Conservation (phyloP, 2,329 filamentous ascomycete genomes). For the Talaromyces sp. region DNA sequence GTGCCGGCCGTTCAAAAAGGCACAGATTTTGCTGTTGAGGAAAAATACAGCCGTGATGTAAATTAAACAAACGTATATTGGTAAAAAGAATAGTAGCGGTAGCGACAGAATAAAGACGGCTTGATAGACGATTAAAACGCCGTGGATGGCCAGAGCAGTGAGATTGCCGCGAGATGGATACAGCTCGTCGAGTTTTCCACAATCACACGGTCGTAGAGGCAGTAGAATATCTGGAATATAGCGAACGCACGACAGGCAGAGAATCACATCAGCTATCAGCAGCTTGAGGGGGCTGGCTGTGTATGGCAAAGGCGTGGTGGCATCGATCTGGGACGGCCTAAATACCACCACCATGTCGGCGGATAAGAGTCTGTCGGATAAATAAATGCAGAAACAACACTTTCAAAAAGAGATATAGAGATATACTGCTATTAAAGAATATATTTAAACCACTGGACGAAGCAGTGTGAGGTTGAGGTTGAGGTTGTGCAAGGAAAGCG, state of each 20-base stretch:
- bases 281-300: slow-evolving; percentile 35
- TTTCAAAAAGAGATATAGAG: neutral
- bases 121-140: slow-evolving; percentile 55
- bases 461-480: neutral
- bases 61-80: slow-evolving; percentile 17
- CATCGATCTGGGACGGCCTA: slow-evolving; percentile 8
- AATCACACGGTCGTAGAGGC: slow-evolving; percentile 50
- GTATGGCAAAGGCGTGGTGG: slow-evolving; percentile 25
- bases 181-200: slow-evolving; percentile 57
- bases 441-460: neutral
- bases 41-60: neutral
- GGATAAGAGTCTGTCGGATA: neutral
- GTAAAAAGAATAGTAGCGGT: slow-evolving; percentile 42
- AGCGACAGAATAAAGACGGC: slow-evolving; percentile 54
- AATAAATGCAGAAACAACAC: neutral
- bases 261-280: slow-evolving; percentile 33
- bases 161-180: slow-evolving; percentile 54
- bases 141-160: slow-evolving; percentile 52
- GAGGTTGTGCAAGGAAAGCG: neutral
- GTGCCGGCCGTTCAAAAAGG: slow-evolving; percentile 38
- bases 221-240: slow-evolving; percentile 55
- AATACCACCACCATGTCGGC: neutral
- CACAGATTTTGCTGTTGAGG: slow-evolving; percentile 17
- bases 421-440: neutral
- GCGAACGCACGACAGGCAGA: slow-evolving; percentile 27